Evolutionary conservation across 805 yeast genomes (phyloP), one percentile per base, ranked within the genome.

Genomic region (Monosporozyma unispora): DNA sequence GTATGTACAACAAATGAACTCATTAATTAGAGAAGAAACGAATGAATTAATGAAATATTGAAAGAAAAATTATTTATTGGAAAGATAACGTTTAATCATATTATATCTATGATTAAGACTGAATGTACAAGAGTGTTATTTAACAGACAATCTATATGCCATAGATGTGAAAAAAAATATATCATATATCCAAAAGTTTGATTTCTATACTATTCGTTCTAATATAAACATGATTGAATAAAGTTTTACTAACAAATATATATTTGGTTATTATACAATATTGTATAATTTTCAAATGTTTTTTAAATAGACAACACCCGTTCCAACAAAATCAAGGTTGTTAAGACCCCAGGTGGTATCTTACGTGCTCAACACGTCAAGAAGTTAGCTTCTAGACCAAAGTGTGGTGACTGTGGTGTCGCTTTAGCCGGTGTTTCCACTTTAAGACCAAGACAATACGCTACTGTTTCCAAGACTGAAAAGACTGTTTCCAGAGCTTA

Each of bases 331-430:
- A 91, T 93, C 82, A 91, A 87, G 90, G 95, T 91, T 77, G 96
- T 91, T 70, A 93, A 91, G 87, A 93, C 99, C 78, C 99, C 99
- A 77, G 99, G 99, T 83, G 98, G 98, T 74, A 85, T 84, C 77
- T 84, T 93, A 77, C 84, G 89, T 73, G 96, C 96, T 72, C 96
- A 90, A 77, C 99, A 93, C 81, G 80, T 88, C 71, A 87, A 87
- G 85, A 89, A 89, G 83, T 70, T 71, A 64, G 96, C 88, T 69
- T 73, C 95, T 69, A 82, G 87, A 78, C 84, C 84, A 71, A 84
- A 82, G 74, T 84, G 90, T 80, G 90, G 90, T 80, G 90, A 84
- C 80, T 81, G 87, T 76, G 90, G 90, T 73, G 66, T 67, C 54
- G 82, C 84, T 68, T 81, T 87, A 66, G 81, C 87, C 62, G 96